Base-by-base conservation (phyloP, 768 basidiomycete species). In the Amanita pseudoporphyria region DNA sequence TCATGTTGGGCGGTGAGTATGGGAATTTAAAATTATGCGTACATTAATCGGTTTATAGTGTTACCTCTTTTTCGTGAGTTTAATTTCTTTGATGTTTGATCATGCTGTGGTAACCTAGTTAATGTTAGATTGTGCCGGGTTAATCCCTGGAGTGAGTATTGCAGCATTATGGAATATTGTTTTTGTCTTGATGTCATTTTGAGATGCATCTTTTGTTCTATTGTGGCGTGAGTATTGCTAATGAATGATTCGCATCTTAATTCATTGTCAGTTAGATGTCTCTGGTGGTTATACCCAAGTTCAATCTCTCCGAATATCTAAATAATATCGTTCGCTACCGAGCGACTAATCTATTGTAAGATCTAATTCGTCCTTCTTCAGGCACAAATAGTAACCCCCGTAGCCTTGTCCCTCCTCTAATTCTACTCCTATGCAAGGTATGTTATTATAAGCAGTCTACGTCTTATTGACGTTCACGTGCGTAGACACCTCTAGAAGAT, bases 321-420 rank as follows among this genome's bases (percentile, higher is more conserved):
- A 61, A 72, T 52, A 82, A 76, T 51, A 73, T 86, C 38, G 62
- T 67, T 39, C 70, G 68, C 10, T 72, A 82, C 62, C 68, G 67
- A 53, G 71, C 82, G 31, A 77, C 75, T 0, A 74, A 82, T 54
- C 58, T 83, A 47, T 72, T 71, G 79, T 82, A 57, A 51, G 72
- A 59, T 16, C 5, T n/a, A 33, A 33, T 21, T 21, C 10, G 16
- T 14, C 22, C 10, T 22, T 30, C 16, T 9, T 28, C 31, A 33
- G 16, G 13, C 39, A 24, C 38, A 22, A 4, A 22, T 40, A 49
- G n/a, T n/a, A 30, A 44, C 40, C 5, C 21, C 31, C 5, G 9
- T 45, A 82, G 80, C 51, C 60, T 84, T 18, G 81, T 84, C 28
- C 82, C 82, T 14, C 82, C 82, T 13, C 79, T 82, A 49, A 71